Evolutionary conservation across 2,329 filamentous ascomycete genomes (phyloP), one percentile per base, ranked within the genome.

Genomic region (Ophiosphaerella narmari): DNA sequence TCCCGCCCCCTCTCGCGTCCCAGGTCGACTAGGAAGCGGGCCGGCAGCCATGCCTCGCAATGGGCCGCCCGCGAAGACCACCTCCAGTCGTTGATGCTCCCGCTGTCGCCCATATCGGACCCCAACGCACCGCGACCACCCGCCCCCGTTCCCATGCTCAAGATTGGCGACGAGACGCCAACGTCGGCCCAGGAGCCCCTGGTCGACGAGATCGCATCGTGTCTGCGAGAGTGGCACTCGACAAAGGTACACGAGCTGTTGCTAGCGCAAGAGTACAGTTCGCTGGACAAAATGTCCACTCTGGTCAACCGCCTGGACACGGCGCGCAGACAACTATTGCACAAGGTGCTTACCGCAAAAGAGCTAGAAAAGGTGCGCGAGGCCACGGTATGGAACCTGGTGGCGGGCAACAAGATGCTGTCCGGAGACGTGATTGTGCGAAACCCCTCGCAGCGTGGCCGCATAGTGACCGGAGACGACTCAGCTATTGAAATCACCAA

Each of bases 131-230:
- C 86, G 9, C 91, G 90, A 63, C 94, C 93, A 26, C 85, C 91
- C 9, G 95, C 95, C 9, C 94, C 94, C 0, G 92, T 99, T 7
- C 94, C 94, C 4, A 94, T 97, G 89, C 82, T 99, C 45, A 96
- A 97, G 74, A 93, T 99, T 70, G 94, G 94, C 50, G 94, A 99
- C 68, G 94, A 99, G 77, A 96, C 91, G 2, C 90, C 92, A 1
- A 96, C 91, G 0, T 97, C 91, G 5, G 80, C 84, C 13, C 86
- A 89, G 7, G 95, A 99, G 71, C 94, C 94, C 2, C 76, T 99
- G 54, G 92, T 99, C 21, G 94, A 99, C 74, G 94, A 99, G 73
- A 97, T 99, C 63, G 92, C 94, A 12, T 97, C 92, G 3, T 99
- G 94, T 71, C 77, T 99, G 56, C 86, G 94, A 62, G 94, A 99